Conservation (phyloP, 2,329 filamentous ascomycete genomes). For the Aspergillus luchuensis region DNA sequence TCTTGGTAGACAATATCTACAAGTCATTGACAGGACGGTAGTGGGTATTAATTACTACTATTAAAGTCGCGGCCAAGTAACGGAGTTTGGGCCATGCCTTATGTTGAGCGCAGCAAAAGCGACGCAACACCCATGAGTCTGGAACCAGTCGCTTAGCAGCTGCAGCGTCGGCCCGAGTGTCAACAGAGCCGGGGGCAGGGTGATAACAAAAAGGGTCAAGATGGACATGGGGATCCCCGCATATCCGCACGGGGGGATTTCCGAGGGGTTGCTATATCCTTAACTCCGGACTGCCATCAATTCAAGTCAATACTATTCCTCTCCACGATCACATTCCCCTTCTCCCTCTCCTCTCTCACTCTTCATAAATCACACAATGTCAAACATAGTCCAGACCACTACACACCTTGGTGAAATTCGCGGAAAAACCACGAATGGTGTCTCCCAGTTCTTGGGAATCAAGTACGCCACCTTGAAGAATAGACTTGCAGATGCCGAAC, state of each 20-base stretch:
- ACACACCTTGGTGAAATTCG: slow-evolving; percentile 30
- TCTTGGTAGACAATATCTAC: not conserved
- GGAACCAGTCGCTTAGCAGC: too few species aligned
- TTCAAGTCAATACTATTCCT: not conserved
- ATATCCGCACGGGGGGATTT: not conserved
- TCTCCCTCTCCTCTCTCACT: too few species aligned
- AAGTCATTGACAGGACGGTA: too few species aligned
- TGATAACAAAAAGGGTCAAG: too few species aligned
- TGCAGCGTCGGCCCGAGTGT: too few species aligned
- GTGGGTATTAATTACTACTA: too few species aligned
- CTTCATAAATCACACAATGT: slow-evolving; percentile 1
- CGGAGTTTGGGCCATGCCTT: too few species aligned
- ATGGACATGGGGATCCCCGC: not conserved
- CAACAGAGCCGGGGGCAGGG: too few species aligned
- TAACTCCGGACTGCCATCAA: not conserved
- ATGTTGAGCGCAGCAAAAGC: too few species aligned
- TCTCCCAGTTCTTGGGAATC: slow-evolving; percentile 39
- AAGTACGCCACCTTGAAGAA: slow-evolving; percentile 41
- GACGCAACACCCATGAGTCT: too few species aligned
- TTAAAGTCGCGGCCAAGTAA: too few species aligned
- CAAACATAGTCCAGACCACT: slow-evolving; percentile 26
- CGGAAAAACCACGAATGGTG: slow-evolving; percentile 29
- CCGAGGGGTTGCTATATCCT: not conserved
- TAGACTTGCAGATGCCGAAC: slow-evolving; percentile 37
- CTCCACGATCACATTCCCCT: not conserved